A percentile compares a stretch with the other conserved stretches of the same genome.
Evolutionary conservation across 2,329 filamentous ascomycete genomes (phyloP).

Genomic region (Arthrocladium fulminans): DNA sequence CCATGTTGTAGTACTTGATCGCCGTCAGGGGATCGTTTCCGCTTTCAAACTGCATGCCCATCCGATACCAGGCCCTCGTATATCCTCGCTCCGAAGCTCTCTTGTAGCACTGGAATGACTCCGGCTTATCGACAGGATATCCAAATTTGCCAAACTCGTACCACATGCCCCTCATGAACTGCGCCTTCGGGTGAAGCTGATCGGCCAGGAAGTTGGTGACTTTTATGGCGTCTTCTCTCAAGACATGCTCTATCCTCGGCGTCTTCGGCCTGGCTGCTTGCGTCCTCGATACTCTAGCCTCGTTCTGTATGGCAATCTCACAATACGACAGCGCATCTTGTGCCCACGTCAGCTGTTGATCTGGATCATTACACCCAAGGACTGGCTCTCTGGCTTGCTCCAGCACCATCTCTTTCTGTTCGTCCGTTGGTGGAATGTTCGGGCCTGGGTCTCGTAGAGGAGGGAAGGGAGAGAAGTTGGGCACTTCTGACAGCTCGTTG

Average conservation of each 20-base stretch:
- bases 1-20: conserved; percentile 78
- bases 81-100: conserved; percentile 72
- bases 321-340: conserved; percentile 85
- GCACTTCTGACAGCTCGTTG: conserved; percentile 45
- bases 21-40: conserved; percentile 89
- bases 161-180: conserved; percentile 95
- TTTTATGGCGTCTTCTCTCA: conserved; percentile 80
- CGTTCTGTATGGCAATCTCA: conserved; percentile 71
- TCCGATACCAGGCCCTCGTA: conserved; percentile 83
- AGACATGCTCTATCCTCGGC: conserved; percentile 77
- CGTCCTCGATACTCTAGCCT: conserved; percentile 54
- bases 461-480: conserved; percentile 87
- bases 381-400: conserved; percentile 77
- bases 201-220: conserved; percentile 84
- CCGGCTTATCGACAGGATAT: conserved; percentile 81
- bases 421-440: conserved; percentile 86
- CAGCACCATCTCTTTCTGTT: conserved; percentile 83
- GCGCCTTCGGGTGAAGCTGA: conserved; percentile 84
- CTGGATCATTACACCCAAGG: conserved; percentile 84
- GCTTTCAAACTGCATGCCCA: conserved; percentile 96
- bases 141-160: conserved; percentile 96
- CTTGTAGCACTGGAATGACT: conserved; percentile 80
- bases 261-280: conserved; percentile 61
- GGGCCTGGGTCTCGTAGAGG: conserved; percentile 68
- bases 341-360: conserved; percentile 95